Conservation (phyloP, 805 yeast species). For the Ogataea pini region DNA sequence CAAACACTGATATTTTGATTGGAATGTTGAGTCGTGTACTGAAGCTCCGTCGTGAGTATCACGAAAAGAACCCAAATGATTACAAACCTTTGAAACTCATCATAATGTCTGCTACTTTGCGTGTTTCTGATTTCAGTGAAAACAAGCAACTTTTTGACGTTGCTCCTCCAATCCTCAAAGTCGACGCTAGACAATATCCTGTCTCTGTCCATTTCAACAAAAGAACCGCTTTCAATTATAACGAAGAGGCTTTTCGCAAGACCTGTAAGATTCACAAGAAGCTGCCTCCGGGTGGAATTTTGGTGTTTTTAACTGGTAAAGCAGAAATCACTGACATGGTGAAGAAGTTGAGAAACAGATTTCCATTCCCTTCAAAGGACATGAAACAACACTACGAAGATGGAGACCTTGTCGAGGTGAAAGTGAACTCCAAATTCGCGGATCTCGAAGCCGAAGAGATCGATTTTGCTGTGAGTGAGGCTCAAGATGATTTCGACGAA, state of each 20-base stretch:
- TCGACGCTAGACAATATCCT: constrained; percentile 92
- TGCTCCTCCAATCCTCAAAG: constrained; percentile 86
- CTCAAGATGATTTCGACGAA: constrained; percentile 43
- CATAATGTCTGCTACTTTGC: constrained; percentile 95
- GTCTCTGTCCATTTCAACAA: constrained; percentile 89
- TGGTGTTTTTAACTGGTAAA: constrained; percentile 92
- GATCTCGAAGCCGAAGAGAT: constrained; percentile 87
- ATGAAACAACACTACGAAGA: constrained; percentile 20
- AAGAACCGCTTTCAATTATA: constrained; percentile 73
- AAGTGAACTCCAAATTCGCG: constrained; percentile 57
- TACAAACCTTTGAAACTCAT: constrained; percentile 73
- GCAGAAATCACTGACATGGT: constrained; percentile 83
- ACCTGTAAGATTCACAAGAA: constrained; percentile 81
- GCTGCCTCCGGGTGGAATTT: constrained; percentile 92
- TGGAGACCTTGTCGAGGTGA: constrained; percentile 44
- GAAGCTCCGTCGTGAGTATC: constrained; percentile 61
- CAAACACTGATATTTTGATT: constrained; percentile 92
- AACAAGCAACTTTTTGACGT: constrained; percentile 63
- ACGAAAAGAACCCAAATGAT: constrained; percentile 45
- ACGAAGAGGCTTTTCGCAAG: constrained; percentile 84
- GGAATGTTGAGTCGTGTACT: constrained; percentile 92
- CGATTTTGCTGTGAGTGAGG: constrained; percentile 53
- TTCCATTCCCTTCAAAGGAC: constrained; percentile 49
- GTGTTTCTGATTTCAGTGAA: constrained; percentile 92
- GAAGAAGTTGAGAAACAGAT: constrained; percentile 63